Evolutionary conservation across 139 green algal genomes (phyloP).

Genomic region (Pleodorina starrii): DNA sequence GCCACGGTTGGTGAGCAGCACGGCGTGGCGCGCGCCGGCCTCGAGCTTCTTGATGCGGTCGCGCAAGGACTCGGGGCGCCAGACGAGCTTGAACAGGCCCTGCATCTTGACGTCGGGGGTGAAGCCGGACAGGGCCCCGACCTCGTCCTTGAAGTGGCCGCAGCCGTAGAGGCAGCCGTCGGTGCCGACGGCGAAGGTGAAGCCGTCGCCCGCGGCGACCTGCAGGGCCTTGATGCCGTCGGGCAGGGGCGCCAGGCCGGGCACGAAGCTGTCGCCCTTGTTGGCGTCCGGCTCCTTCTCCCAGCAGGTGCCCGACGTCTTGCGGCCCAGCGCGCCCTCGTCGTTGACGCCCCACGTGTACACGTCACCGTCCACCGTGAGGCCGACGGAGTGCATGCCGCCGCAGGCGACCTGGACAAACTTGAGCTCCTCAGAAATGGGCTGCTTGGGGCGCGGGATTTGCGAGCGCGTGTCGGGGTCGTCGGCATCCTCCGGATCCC

Average conservation of each 20-base stretch:
- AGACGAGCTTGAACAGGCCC: constrained; percentile 63
- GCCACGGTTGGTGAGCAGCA: constrained; percentile 71
- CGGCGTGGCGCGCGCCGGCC: constrained; percentile 81
- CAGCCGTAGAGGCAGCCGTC: constrained; percentile 87
- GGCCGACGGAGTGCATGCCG: constrained; percentile 92
- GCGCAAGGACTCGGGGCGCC: constrained; percentile 55
- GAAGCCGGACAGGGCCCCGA: constrained; percentile 84
- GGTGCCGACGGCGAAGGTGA: constrained; percentile 82
- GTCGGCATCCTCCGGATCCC: constrained; percentile 51
- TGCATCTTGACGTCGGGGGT: constrained; percentile 55
- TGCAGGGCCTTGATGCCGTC: constrained; percentile 64
- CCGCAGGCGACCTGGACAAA: constrained; percentile 79
- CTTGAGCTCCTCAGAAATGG: constrained; percentile 35
- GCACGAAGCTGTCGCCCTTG: constrained; percentile 64
- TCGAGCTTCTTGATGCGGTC: constrained; percentile 70
- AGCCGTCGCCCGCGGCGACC: constrained; percentile 85
- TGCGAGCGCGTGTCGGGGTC: constrained; percentile 32
- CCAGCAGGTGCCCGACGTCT: constrained; percentile 52
- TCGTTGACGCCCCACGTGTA: constrained; percentile 95
- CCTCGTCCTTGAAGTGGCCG: constrained; percentile 88
- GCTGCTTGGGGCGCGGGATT: constrained; percentile 41
- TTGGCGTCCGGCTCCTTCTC: constrained; percentile 38
- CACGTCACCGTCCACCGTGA: constrained; percentile 73
- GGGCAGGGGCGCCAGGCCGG: constrained; percentile 66
- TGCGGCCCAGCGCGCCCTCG: constrained; percentile 88